These are phyloP conservation scores for Heracleum sosnowskyi DNA, from an alignment of 129 eudicot genomes.

Conservation along the genomic window DNA sequence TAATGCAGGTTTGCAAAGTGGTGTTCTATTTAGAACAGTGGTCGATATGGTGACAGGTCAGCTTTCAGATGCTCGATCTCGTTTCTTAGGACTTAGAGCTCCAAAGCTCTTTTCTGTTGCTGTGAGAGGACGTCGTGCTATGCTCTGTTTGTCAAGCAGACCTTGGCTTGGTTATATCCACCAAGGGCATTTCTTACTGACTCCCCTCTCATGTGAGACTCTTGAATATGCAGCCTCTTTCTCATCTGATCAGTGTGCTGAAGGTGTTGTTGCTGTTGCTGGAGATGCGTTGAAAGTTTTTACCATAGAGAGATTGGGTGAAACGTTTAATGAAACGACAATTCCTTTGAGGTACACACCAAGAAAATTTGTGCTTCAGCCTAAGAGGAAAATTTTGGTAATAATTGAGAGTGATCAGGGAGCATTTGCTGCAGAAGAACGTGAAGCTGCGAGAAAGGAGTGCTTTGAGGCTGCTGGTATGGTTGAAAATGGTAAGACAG, in stretches of 20 bases:
- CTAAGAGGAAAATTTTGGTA: constrained; percentile 71
- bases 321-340: constrained; percentile 87
- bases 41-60: constrained; percentile 98
- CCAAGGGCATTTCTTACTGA: constrained; percentile 91
- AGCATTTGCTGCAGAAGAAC: constrained; percentile 82
- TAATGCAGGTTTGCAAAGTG: constrained; percentile 88
- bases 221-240: constrained; percentile 94
- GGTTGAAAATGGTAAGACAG: constrained; percentile 83
- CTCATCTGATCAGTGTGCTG: constrained; percentile 97
- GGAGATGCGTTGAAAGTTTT: constrained; percentile 94
- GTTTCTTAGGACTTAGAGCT: constrained; percentile 85
- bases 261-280: constrained; percentile 99
- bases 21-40: constrained; percentile 89
- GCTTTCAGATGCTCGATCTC: constrained; percentile 95
- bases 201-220: constrained; percentile 85
- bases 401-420: constrained; percentile 96
- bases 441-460: constrained; percentile 84
- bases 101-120: constrained; percentile 85
- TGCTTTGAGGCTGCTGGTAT: constrained; percentile 77
- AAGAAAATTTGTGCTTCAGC: constrained; percentile 86
- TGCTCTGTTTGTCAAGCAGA: constrained; percentile 98
- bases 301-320: constrained; percentile 93
- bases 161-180: constrained; percentile 99
- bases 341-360: constrained; percentile 95
- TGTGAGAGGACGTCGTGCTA: constrained; percentile 86